Conservation (phyloP, 768 basidiomycete genomes). For the Tubosaeta sp. region DNA sequence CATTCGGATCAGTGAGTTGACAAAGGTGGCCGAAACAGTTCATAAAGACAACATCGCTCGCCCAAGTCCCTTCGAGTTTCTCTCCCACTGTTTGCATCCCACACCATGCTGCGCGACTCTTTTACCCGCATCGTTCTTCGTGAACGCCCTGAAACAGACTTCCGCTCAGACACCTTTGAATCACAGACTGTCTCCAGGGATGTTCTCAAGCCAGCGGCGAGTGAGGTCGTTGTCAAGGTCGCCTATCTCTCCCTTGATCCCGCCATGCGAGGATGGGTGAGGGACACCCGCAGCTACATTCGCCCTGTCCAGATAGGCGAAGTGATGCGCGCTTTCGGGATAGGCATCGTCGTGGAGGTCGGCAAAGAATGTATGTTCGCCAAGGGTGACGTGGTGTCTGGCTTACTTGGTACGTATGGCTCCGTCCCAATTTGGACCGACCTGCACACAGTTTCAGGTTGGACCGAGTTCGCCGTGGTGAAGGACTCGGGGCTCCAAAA, state of each 20-base stretch:
- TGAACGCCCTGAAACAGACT: constrained; percentile 63
- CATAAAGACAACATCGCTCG: neutral
- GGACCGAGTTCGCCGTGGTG: constrained; percentile 71
- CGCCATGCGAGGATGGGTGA: constrained; percentile 83
- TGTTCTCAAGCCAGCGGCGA: constrained; percentile 45
- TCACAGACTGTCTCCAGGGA: constrained; percentile 49
- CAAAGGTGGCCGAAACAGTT: neutral
- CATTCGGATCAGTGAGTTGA: no score
- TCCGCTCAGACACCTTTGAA: constrained; percentile 73
- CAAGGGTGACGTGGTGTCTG: constrained; percentile 68
- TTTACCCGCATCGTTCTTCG: constrained; percentile 74
- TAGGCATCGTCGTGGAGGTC: constrained; percentile 61
- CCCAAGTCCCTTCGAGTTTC: neutral
- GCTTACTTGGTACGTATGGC: constrained; percentile 48
- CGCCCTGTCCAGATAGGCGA: constrained; percentile 70
- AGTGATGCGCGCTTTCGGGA: constrained; percentile 68
- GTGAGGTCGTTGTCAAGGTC: constrained; percentile 69
- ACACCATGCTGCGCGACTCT: constrained; percentile 21
- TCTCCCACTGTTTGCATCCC: neutral
- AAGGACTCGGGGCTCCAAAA: constrained; percentile 48
- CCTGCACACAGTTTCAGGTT: constrained; percentile 43
- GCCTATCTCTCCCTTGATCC: constrained; percentile 83
- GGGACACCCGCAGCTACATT: constrained; percentile 66
- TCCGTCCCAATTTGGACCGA: neutral
- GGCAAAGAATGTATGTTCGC: constrained; percentile 52